Conservation (phyloP, 352 stramenopile species). For the Aphanomyces astaci region DNA sequence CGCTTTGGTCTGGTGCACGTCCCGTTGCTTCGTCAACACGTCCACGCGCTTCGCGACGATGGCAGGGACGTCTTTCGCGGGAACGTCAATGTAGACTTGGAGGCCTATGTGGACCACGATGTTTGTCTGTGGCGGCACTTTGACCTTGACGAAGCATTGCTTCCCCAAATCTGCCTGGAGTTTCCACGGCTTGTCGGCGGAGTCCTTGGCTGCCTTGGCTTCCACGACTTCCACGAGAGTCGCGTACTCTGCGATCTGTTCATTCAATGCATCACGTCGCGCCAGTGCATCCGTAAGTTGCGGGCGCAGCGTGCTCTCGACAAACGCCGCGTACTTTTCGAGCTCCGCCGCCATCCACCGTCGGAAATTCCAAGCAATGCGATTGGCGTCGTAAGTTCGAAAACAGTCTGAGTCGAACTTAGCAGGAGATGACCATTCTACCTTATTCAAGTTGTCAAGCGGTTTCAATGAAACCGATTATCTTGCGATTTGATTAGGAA, state of each 20-base stretch:
- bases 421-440: too few relatives aligned
- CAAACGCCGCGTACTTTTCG: slow-evolving; percentile 23
- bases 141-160: slow-evolving; percentile 22
- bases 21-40: background rate
- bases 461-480: too few relatives aligned
- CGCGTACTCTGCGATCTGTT: slow-evolving; percentile 15
- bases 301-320: slow-evolving; percentile 20
- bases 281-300: slow-evolving; percentile 11
- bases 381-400: background rate
- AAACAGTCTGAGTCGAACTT: background rate
- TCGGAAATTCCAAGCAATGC: background rate
- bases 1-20: slow-evolving; percentile 13
- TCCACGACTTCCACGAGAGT: slow-evolving; percentile 14
- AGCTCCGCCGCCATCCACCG: slow-evolving; percentile 1
- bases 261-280: slow-evolving; percentile 8
- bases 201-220: slow-evolving; percentile 7
- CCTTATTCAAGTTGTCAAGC: too few relatives aligned
- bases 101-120: slow-evolving; percentile 15
- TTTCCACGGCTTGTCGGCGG: slow-evolving; percentile 19
- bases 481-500: too few relatives aligned
- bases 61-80: background rate
- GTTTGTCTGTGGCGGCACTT: slow-evolving; percentile 10
- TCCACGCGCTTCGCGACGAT: slow-evolving; percentile 5
- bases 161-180: slow-evolving; percentile 19
- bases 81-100: slow-evolving; percentile 20